Evolutionary conservation across 192 early-diverging fungal species (phyloP).

Genomic region (Coemansia sp.): DNA sequence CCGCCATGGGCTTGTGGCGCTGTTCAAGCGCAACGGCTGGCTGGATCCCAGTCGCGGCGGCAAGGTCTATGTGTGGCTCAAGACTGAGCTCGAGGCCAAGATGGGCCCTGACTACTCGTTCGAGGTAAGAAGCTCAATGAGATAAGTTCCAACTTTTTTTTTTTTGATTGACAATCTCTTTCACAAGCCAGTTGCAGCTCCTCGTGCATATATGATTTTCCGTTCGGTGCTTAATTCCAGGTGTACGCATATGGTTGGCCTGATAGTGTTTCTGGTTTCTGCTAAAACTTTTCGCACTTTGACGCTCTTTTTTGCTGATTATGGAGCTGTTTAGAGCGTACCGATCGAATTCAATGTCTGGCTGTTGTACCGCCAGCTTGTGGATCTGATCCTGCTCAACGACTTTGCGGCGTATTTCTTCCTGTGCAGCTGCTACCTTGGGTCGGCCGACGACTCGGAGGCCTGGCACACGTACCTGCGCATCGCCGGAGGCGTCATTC

Average conservation of each 20-base stretch:
- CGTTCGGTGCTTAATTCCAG: slow-evolving; percentile 6
- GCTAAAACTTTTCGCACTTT: neutral
- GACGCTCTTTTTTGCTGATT: neutral
- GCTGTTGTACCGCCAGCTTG: slow-evolving; percentile 91
- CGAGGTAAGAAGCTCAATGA: slow-evolving; percentile 58
- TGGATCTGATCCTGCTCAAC: slow-evolving; percentile 91
- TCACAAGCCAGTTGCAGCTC: slow-evolving; percentile 19
- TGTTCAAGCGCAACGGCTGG: slow-evolving; percentile 68
- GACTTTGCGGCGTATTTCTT: slow-evolving; percentile 91
- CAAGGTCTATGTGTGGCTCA: slow-evolving; percentile 61
- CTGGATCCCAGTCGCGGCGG: slow-evolving; percentile 61
- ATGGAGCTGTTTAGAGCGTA: slow-evolving; percentile 53
- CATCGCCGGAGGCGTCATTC: slow-evolving; percentile 71
- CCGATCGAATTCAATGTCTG: slow-evolving; percentile 97
- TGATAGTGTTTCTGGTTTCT: neutral
- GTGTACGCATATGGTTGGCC: slow-evolving; percentile 12
- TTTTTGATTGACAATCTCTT: slow-evolving; percentile 14
- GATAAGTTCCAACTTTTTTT: too few species aligned
- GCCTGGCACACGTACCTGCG: slow-evolving; percentile 67
- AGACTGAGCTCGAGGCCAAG: slow-evolving; percentile 69
- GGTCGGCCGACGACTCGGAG: slow-evolving; percentile 60
- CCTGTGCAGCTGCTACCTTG: slow-evolving; percentile 75
- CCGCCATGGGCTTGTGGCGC: slow-evolving; percentile 66
- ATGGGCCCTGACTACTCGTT: slow-evolving; percentile 81
- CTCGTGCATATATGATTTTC: neutral